Evolutionary conservation across 2,329 filamentous ascomycete species (phyloP), one percentile per base, ranked within the genome.

Genomic region (Ophiostoma quercus): DNA sequence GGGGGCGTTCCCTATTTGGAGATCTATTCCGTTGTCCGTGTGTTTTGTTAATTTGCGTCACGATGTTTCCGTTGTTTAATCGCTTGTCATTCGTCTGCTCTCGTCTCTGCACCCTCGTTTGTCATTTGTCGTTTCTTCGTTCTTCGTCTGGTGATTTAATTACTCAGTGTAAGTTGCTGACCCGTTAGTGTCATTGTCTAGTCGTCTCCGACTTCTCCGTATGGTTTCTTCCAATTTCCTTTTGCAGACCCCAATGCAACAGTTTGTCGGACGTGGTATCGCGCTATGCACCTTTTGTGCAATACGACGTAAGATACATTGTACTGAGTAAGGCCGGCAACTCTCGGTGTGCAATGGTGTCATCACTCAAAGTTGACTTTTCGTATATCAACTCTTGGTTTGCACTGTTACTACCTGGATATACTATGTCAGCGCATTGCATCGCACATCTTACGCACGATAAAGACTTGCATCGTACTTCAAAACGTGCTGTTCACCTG

Each of bases 1-100:
- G 25, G 57, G 57, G 57, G n/a, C 16, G 57, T 62, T 62, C 57
- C 57, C 57, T 32, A 32, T 62, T 62, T 62, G 25, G 57, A 14
- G 25, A 16, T 62, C 57, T 62, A 62, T 62, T 62, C 57, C 57
- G 57, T 62, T 8, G 57, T 62, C 57, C 57, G 57, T 62, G 57
- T 62, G 57, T 57, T 25, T 62, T 62, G n/a, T 57, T 62, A 62
- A 62, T 62, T 62, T 62, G 57, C 57, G 12, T 22, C 51, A 57
- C 12, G 51, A 25, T 16, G 3, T 29, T 60, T 60, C 12, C 14
- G 9, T 62, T 32, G 54, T 32, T 14, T 62, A 6, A 16, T 29
- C 12, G 25, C 22, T 16, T 25, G n/a, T 12, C 14, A 54, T 54
- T 54, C 51, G 51, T 25, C 51, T 25, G 22, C 11, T 57, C n/a